Base-by-base conservation (phyloP, 2,329 filamentous ascomycete species). In the Daldinia sp. region DNA sequence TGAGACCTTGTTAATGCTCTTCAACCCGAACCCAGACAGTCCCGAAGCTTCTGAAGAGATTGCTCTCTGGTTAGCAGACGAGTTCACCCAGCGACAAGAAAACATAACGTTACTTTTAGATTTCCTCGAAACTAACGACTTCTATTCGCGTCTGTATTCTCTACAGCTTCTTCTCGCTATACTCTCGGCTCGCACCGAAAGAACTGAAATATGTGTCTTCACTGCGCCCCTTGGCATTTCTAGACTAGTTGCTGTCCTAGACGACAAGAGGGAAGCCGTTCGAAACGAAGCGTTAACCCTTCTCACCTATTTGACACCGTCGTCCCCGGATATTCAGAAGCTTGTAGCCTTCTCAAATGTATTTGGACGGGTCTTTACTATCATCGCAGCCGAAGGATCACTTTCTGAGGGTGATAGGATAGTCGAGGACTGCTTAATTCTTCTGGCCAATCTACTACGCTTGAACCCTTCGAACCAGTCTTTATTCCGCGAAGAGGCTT, bases 71-170 rank as follows among this genome's bases (percentile, higher is more conserved):
- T 86, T 99, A 66, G 96, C 96, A 60, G 96, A 99, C 81, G 95
- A 98, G 80, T 99, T 99, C 79, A 98, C 96, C 37, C 94, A 97
- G 85, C 90, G 93, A 70, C 94, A 98, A 88, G 95, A 98, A 82
- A 98, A 99, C 79, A 95, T 98, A 69, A 95, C 93, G 1, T 85
- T 96, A 15, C 87, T 99, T 26, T 88, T 99, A 68, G 92, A 96
- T 78, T 92, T 99, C 63, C 87, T 99, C 72, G 95, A 98, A 73
- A 89, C 91, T 13, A 86, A 86, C 72, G 94, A 98, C 75, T 97
- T 97, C 76, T 97, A 97, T 80, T 92, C 93, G 23, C 91, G 95
- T 26, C 87, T 98, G 0, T 98, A 98, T 81, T 92, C 93, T 4
- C 83, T 99, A 30, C 94, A 98, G 81, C 86, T 99, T 44, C 89